Percentiles rank a stretch among this genome's conserved stretches.
phyloP scores from a whole-genome alignment of 169 alveolate species.

The Plasmodium coatneyi region DNA sequence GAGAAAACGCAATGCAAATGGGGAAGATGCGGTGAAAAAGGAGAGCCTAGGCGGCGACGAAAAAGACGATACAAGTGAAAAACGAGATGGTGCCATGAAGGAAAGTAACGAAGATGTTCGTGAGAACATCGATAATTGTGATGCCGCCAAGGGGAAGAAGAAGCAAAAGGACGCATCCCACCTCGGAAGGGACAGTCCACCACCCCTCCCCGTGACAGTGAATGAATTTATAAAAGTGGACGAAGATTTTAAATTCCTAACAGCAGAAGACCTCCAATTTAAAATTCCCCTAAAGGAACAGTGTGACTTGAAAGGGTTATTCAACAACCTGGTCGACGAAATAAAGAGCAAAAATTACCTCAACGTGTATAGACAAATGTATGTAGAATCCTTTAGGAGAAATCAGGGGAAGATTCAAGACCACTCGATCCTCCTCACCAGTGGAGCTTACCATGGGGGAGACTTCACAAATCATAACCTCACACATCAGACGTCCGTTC shows the following conservation, averaged over 20 bases:
- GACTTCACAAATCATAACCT: neutral
- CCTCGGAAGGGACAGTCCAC: neutral
- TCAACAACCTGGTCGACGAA: neutral
- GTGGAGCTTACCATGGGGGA: neutral
- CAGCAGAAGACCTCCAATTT: slow-evolving; percentile 11
- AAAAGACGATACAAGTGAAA: neutral
- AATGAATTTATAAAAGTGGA: slow-evolving; percentile 21
- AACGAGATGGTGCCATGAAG: neutral
- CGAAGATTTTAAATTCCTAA: slow-evolving; percentile 24
- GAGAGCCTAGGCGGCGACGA: neutral
- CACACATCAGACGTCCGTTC: neutral
- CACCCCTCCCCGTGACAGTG: neutral
- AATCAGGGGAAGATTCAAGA: slow-evolving; percentile 10
- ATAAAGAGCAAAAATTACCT: slow-evolving; percentile 14
- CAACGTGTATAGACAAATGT: slow-evolving; percentile 3
- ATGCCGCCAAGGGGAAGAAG: neutral
- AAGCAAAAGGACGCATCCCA: neutral
- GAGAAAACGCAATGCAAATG: neutral
- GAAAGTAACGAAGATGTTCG: neutral
- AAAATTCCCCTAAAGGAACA: slow-evolving; percentile 38
- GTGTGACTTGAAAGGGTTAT: slow-evolving; percentile 19
- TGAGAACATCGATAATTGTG: neutral
- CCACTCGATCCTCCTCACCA: neutral
- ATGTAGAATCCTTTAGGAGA: slow-evolving; percentile 18
- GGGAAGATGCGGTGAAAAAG: neutral